These are phyloP conservation scores for Suhomyces yuchorum DNA, from an alignment of 1,139 yeast species.

Conservation along the genomic window DNA sequence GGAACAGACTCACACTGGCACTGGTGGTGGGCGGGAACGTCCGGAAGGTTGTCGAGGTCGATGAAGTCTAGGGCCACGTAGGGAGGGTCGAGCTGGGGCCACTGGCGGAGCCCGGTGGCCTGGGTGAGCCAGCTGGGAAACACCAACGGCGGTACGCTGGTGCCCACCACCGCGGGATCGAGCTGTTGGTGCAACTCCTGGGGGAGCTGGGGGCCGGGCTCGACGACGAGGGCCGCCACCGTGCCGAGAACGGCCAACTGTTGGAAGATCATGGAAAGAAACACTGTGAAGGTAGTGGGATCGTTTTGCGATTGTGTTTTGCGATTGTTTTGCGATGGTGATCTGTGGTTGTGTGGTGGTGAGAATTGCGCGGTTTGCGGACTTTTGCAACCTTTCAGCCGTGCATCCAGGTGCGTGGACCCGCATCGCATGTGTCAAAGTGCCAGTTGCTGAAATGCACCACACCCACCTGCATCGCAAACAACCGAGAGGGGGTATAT, in stretches of 20 bases:
- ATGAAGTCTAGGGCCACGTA: constrained; percentile 79
- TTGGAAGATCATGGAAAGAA: neutral
- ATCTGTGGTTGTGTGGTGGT: too few species aligned
- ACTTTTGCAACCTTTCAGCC: neutral
- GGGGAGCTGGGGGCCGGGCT: neutral
- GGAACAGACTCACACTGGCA: constrained; percentile 58
- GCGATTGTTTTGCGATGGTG: too few species aligned
- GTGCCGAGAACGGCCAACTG: neutral
- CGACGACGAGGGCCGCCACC: neutral
- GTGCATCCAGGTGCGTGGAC: neutral
- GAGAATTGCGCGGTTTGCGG: neutral
- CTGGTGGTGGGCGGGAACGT: constrained; percentile 54
- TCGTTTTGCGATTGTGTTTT: too few species aligned
- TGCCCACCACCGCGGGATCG: neutral
- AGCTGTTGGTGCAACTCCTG: neutral
- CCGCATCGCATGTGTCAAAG: neutral
- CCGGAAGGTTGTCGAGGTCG: constrained; percentile 51
- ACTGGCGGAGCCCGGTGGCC: constrained; percentile 67
- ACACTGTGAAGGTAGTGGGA: neutral
- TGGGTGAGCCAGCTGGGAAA: constrained; percentile 80
- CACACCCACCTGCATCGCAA: neutral
- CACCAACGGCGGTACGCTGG: constrained; percentile 30
- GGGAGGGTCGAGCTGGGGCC: constrained; percentile 91
- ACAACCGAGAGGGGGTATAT: neutral
- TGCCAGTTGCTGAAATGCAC: neutral